phyloP scores from a whole-genome alignment of 2,329 filamentous ascomycete genomes.

The Pyricularia pennisetigena region DNA sequence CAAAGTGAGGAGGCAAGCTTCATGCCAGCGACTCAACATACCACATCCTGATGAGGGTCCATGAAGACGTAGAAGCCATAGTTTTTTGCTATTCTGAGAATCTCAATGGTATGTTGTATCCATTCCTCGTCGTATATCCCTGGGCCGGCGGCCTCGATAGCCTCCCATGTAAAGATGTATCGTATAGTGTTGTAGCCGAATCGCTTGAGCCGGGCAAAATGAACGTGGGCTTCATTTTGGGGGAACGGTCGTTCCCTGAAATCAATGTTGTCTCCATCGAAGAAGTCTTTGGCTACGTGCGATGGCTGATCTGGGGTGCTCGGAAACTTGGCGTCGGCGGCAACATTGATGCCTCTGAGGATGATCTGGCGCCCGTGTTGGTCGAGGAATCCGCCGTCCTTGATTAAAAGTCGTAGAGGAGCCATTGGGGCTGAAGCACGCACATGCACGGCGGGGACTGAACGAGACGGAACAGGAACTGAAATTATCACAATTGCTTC shows the following conservation, averaged over 20 bases:
- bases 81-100: conserved; percentile 72
- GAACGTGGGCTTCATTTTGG: conserved; percentile 69
- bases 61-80: conserved; percentile 97
- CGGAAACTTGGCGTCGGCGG: conserved; percentile 83
- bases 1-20: background rate
- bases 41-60: conserved; percentile 97
- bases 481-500: background rate
- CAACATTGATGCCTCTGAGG: conserved; percentile 87
- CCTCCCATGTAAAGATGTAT: conserved; percentile 98
- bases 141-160: conserved; percentile 87
- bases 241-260: conserved; percentile 83
- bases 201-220: conserved; percentile 76
- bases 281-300: conserved; percentile 69
- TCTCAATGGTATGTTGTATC: conserved; percentile 80
- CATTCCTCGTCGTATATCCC: conserved; percentile 90
- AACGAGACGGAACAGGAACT: background rate
- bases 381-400: conserved; percentile 80
- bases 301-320: conserved; percentile 74
- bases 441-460: background rate
- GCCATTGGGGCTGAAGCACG: conserved; percentile 45
- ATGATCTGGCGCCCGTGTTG: conserved; percentile 72
- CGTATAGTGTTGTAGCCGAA: conserved; percentile 95
- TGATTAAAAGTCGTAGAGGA: conserved; percentile 68
- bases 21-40: conserved; percentile 30
- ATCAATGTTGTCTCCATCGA: conserved; percentile 82